Base-by-base conservation (phyloP, 768 basidiomycete species). In the Lentinus tigrinus region DNA sequence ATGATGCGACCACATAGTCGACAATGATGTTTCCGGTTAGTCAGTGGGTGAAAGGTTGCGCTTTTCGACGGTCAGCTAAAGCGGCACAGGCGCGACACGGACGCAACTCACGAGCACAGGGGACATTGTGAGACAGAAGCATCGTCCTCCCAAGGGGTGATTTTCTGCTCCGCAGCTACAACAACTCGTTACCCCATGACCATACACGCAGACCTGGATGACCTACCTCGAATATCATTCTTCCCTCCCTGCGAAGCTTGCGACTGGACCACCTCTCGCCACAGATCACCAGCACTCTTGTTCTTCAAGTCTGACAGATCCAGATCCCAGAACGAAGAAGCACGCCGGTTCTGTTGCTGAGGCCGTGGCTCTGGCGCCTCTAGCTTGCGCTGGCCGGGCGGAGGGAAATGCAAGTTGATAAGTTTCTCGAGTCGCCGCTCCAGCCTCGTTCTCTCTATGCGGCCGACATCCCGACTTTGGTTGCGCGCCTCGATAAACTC, bases 81-180 rank as follows among this genome's bases (percentile, higher is more conserved):
- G 5, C 14, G 21, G 21, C 13, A 19, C 7, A 26, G 21, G 43
- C 9, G 17, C 49, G 47, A 24, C 3, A 52, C 11, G 4, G 26
- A n/a, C 6, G 51, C 2, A n/a, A 75, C 84, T 70, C 71, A 91
- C 93, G 67, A 71, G 83, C 96, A 99, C 60, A 96, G 75, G 1
- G 93, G 89, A 75, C 96, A 99, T 58, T 86, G 85, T 44, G 81
- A 82, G 1, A 87, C 93, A 3, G 77, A 66, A 1, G 82, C 77
- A 68, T 98, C 96, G 39, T 89, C 85, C 70, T 97, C 85, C 96
- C 96, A 99, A 4, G 93, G 93, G 3, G 97, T 94, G 63, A 99
- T 95, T 43, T 82, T 78, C 72, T 96, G 95, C 72, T 99, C 96
- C 3, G 87, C 88, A 52, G 81, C 88, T 91, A 43, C 43, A 47